Evolutionary conservation across 495 filamentous ascomycete species (phyloP).

Genomic region (Sabuloglossum arenarium): DNA sequence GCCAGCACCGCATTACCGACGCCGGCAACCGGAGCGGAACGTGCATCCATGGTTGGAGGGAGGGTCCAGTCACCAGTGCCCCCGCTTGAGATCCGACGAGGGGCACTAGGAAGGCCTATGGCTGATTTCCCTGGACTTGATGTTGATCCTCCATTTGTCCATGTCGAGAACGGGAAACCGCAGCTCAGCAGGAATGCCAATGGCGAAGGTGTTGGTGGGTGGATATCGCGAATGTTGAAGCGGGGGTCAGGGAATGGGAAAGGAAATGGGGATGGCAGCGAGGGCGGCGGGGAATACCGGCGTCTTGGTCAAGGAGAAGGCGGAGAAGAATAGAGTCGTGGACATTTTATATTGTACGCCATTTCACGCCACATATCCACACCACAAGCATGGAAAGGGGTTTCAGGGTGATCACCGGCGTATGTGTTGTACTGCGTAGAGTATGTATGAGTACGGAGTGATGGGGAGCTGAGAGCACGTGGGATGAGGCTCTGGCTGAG

Average conservation of each 20-base stretch:
- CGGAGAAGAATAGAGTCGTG: neutral
- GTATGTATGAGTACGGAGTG: neutral
- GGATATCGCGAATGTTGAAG: constrained; percentile 44
- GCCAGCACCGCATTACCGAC: constrained; percentile 61
- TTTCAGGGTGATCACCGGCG: no score
- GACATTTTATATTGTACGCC: neutral
- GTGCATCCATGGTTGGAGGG: constrained; percentile 47
- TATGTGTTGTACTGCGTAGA: no score
- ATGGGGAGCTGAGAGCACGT: neutral
- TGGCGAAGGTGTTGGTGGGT: constrained; percentile 41
- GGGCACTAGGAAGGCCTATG: constrained; percentile 10
- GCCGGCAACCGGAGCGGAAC: constrained; percentile 44
- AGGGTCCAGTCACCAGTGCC: constrained; percentile 48
- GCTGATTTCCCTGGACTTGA: constrained; percentile 48
- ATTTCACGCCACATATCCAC: neutral
- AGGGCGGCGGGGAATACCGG: constrained; percentile 37
- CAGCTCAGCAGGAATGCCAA: constrained; percentile 15
- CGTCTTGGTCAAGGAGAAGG: constrained; percentile 40
- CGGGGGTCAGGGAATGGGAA: constrained; percentile 24
- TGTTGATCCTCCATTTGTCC: constrained; percentile 42
- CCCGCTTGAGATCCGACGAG: constrained; percentile 49
- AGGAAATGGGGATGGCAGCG: constrained; percentile 19
- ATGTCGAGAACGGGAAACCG: constrained; percentile 26
- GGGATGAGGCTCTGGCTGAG: neutral
- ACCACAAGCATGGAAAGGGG: no score